Percentiles rank a stretch among this genome's conserved stretches.
Evolutionary conservation across 768 basidiomycete species (phyloP).

Genomic region (Hirschioporus abietinus): DNA sequence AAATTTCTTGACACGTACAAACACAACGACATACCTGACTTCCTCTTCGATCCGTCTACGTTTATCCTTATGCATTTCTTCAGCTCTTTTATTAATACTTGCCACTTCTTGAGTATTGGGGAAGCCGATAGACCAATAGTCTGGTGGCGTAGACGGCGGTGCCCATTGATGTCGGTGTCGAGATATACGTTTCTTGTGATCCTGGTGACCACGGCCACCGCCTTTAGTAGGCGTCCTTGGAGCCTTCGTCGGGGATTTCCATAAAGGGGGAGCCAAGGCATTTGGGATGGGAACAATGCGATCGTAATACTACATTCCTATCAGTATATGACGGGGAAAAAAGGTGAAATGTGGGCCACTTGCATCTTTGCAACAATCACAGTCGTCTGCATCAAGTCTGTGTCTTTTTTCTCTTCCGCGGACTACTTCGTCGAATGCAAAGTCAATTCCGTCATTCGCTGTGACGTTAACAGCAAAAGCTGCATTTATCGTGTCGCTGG

Average conservation of each 20-base stretch:
- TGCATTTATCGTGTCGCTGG: constrained; percentile 50
- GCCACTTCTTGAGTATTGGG: constrained; percentile 78
- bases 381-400: constrained; percentile 69
- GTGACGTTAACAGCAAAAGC: constrained; percentile 60
- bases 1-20: constrained; percentile 6
- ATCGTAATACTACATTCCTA: constrained; percentile 61
- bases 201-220: constrained; percentile 11
- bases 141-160: constrained; percentile 70
- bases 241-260: constrained; percentile 54
- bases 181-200: constrained; percentile 68
- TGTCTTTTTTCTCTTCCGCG: constrained; percentile 58
- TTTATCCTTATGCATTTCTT: constrained; percentile 67
- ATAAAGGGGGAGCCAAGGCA: constrained; percentile 61
- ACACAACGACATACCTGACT: constrained; percentile 42
- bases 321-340: neutral
- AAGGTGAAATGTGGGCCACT: constrained; percentile 17
- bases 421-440: constrained; percentile 75
- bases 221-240: constrained; percentile 11
- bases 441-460: constrained; percentile 58
- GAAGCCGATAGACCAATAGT: constrained; percentile 89
- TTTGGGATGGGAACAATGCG: constrained; percentile 67
- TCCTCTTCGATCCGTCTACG: constrained; percentile 52
- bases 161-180: constrained; percentile 70
- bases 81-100: constrained; percentile 69
- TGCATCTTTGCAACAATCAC: constrained; percentile 78